Conservation (phyloP, 495 filamentous ascomycete genomes). For the Cudoniella acicularis region DNA sequence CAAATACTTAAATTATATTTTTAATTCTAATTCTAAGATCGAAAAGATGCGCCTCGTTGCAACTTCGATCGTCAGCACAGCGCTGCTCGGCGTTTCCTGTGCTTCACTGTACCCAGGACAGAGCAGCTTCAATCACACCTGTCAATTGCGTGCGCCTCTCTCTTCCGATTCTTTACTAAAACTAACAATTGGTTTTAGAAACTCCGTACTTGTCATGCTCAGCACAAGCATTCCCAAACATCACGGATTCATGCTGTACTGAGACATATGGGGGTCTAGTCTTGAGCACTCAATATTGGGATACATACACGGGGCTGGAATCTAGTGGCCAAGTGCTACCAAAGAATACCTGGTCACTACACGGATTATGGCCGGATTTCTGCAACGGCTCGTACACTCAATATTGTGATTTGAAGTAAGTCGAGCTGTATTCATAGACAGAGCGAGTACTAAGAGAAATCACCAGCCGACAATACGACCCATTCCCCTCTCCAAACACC, state of each 20-base stretch:
- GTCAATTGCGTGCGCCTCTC: slow-evolving; percentile 28
- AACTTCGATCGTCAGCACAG: not conserved
- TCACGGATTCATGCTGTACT: slow-evolving; percentile 46
- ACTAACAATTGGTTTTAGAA: slow-evolving; percentile 22
- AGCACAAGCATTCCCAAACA: slow-evolving; percentile 29
- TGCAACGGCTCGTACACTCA: slow-evolving; percentile 48
- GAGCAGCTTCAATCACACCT: slow-evolving; percentile 41
- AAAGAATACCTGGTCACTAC: slow-evolving; percentile 41
- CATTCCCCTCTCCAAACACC: slow-evolving; percentile 46
- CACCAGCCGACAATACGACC: slow-evolving; percentile 46
- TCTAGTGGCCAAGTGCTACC: slow-evolving; percentile 43
- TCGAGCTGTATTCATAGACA: not conserved
- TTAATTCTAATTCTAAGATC: not conserved
- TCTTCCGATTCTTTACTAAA: not conserved
- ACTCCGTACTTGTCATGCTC: slow-evolving; percentile 44
- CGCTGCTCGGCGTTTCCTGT: slow-evolving; percentile 9
- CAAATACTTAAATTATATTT: not conserved
- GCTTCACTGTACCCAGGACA: slow-evolving; percentile 29
- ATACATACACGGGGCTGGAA: slow-evolving; percentile 48
- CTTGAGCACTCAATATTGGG: slow-evolving; percentile 49
- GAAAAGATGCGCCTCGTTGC: slow-evolving; percentile 3
- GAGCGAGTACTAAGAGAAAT: not conserved
- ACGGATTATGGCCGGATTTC: slow-evolving; percentile 53
- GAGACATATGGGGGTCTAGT: slow-evolving; percentile 51
- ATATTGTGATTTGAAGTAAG: slow-evolving; percentile 45